These are phyloP conservation scores for Crepidotus sp. DNA, from an alignment of 1,284 basidiomycete genomes.

Conservation along the genomic window DNA sequence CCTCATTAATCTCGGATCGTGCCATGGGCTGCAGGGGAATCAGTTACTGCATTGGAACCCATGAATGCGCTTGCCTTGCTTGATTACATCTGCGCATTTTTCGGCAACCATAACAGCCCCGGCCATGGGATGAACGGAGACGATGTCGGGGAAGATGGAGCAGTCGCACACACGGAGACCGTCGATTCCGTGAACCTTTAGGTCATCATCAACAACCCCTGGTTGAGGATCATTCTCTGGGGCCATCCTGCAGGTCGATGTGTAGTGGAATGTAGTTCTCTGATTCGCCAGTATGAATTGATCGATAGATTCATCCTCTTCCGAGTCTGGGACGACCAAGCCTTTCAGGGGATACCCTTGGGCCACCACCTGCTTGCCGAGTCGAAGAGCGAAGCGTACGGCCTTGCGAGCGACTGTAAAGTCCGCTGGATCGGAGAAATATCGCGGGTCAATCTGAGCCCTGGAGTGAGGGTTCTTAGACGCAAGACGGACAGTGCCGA, in stretches of 20 bases:
- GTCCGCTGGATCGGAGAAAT: conserved; percentile 29
- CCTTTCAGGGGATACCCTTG: conserved; percentile 20
- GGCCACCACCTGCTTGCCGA: neutral
- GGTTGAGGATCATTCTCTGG: conserved; percentile 18
- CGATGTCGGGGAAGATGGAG: conserved; percentile 30
- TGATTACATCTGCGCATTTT: conserved; percentile 20
- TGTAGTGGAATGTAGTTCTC: conserved; percentile 23
- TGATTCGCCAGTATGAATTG: conserved; percentile 18
- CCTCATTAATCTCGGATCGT: neutral
- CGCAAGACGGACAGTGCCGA: conserved; percentile 25
- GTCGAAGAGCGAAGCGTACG: conserved; percentile 31
- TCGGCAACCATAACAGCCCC: conserved; percentile 29
- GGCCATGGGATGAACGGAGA: conserved; percentile 29
- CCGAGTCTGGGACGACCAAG: conserved; percentile 19
- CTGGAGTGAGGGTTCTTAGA: conserved; percentile 29
- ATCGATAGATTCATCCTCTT: conserved; percentile 22
- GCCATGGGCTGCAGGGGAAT: neutral
- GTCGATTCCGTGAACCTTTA: conserved; percentile 39
- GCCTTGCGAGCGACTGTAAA: conserved; percentile 28
- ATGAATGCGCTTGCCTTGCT: neutral
- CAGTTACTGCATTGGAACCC: too few relatives aligned
- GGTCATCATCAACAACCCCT: conserved; percentile 40
- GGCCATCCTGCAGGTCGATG: conserved; percentile 26
- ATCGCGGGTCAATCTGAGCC: conserved; percentile 31
- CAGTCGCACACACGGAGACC: conserved; percentile 34